Percentiles rank a stretch among this genome's conserved stretches.
phyloP scores from a whole-genome alignment of 306 rosid species.

The Cicer cuneatum region DNA sequence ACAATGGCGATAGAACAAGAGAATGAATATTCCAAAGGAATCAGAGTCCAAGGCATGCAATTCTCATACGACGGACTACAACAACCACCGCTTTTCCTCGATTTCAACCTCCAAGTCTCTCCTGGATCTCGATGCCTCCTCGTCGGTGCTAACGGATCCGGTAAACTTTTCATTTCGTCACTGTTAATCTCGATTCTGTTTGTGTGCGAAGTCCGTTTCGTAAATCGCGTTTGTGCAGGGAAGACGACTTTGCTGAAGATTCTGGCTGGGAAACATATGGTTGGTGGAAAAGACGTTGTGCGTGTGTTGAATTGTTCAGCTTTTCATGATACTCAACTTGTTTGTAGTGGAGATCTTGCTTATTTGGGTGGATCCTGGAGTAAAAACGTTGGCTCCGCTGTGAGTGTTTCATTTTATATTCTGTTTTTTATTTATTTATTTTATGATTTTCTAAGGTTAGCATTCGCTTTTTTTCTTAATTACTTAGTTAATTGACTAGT shows the following conservation, averaged over 20 bases:
- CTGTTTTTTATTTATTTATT: background rate
- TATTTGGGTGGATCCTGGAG: constrained; percentile 98
- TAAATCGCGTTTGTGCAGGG: constrained; percentile 57
- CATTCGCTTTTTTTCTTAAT: background rate
- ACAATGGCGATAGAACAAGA: constrained; percentile 56
- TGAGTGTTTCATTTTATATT: constrained; percentile 49
- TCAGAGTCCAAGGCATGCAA: constrained; percentile 76
- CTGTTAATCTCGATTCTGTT: no score
- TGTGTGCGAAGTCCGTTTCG: background rate
- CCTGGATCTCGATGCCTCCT: constrained; percentile 97
- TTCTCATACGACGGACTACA: constrained; percentile 56
- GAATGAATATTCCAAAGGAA: constrained; percentile 44
- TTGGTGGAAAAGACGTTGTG: constrained; percentile 96
- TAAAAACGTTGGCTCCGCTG: constrained; percentile 82
- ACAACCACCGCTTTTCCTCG: constrained; percentile 70
- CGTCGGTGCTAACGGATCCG: constrained; percentile 96
- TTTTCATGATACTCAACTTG: constrained; percentile 86
- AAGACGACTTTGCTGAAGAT: constrained; percentile 89
- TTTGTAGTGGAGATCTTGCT: constrained; percentile 88
- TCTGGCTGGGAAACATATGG: constrained; percentile 91
- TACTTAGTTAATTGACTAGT: background rate
- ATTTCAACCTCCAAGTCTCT: constrained; percentile 68
- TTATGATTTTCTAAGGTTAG: background rate
- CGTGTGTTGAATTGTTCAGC: constrained; percentile 80
- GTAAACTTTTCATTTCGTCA: constrained; percentile 41